Evolutionary conservation across 2,329 filamentous ascomycete species (phyloP).

Genomic region (Xylariaceae sp.): DNA sequence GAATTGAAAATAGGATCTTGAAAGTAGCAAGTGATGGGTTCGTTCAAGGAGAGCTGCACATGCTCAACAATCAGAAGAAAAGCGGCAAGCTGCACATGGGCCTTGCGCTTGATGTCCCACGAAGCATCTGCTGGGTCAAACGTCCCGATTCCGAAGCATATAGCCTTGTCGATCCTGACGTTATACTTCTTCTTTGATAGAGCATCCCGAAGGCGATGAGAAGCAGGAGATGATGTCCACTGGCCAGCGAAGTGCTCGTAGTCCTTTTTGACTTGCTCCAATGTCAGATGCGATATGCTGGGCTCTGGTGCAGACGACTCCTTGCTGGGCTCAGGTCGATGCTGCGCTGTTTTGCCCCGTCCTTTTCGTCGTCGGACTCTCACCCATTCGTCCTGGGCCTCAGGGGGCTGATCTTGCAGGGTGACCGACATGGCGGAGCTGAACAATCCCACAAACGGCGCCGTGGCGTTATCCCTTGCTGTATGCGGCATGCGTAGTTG

Average conservation of each 20-base stretch:
- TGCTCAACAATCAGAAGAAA: conserved; percentile 45
- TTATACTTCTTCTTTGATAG: conserved; percentile 21
- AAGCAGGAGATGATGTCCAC: conserved; percentile 29
- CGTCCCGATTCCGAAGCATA: conserved; percentile 54
- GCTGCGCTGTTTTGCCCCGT: not conserved
- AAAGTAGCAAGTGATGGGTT: conserved; percentile 43
- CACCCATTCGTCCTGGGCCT: not conserved
- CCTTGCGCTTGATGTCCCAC: conserved; percentile 42
- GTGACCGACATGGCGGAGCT: not conserved
- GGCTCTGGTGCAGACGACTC: not conserved
- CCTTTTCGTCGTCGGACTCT: not conserved
- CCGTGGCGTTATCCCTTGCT: too few species aligned
- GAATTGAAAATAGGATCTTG: conserved; percentile 52
- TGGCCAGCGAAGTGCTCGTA: conserved; percentile 20
- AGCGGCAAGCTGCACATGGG: conserved; percentile 51
- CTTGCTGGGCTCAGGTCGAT: not conserved
- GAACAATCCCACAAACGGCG: too few species aligned
- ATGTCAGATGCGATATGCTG: conserved; percentile 17
- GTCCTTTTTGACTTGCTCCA: conserved; percentile 22
- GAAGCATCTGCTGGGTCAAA: conserved; percentile 49
- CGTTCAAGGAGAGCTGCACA: conserved; percentile 11
- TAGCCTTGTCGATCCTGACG: conserved; percentile 36
- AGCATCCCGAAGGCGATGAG: conserved; percentile 31
- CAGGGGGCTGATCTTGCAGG: not conserved
- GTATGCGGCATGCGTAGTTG: too few species aligned